Evolutionary conservation across 352 stramenopile genomes (phyloP).

Genomic region (Phytophthora europaea): DNA sequence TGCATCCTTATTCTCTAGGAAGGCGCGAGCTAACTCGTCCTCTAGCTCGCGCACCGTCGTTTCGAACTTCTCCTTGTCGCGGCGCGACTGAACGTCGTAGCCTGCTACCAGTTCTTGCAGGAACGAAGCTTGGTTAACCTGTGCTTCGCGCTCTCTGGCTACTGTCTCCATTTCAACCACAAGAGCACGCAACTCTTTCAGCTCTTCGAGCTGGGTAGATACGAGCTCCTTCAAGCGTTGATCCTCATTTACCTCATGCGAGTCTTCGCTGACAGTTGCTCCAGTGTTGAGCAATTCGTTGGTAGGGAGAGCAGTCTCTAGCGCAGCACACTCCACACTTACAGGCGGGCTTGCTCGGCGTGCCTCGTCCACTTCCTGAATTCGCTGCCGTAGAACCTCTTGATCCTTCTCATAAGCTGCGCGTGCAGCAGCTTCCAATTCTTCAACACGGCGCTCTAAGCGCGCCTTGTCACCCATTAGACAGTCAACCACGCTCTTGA

Average conservation of each 20-base stretch:
- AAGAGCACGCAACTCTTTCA: slow-evolving; percentile 45
- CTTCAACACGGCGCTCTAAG: slow-evolving; percentile 28
- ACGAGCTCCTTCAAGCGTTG: slow-evolving; percentile 36
- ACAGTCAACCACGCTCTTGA: slow-evolving; percentile 14
- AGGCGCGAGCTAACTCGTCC: slow-evolving; percentile 60
- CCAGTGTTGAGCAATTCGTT: slow-evolving; percentile 9
- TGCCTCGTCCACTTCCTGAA: slow-evolving; percentile 40
- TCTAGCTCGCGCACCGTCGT: slow-evolving; percentile 58
- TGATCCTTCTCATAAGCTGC: slow-evolving; percentile 42
- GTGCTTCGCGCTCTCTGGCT: slow-evolving; percentile 40
- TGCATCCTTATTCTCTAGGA: slow-evolving; percentile 59
- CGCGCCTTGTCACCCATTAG: slow-evolving; percentile 28
- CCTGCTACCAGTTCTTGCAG: slow-evolving; percentile 41
- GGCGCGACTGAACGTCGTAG: slow-evolving; percentile 34
- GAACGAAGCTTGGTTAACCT: slow-evolving; percentile 35
- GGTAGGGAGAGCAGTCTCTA: slow-evolving; percentile 9
- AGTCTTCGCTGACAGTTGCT: slow-evolving; percentile 2
- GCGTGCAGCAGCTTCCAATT: slow-evolving; percentile 41
- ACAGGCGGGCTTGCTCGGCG: slow-evolving; percentile 22
- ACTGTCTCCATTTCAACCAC: slow-evolving; percentile 49
- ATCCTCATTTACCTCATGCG: slow-evolving; percentile 33
- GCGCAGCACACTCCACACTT: slow-evolving; percentile 4
- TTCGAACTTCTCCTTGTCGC: slow-evolving; percentile 49
- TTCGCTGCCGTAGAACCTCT: slow-evolving; percentile 40
- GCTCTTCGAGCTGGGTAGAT: slow-evolving; percentile 41